Evolutionary conservation across 1,284 basidiomycete species (phyloP), one percentile per base, ranked within the genome.

Genomic region (Tilletia caries): DNA sequence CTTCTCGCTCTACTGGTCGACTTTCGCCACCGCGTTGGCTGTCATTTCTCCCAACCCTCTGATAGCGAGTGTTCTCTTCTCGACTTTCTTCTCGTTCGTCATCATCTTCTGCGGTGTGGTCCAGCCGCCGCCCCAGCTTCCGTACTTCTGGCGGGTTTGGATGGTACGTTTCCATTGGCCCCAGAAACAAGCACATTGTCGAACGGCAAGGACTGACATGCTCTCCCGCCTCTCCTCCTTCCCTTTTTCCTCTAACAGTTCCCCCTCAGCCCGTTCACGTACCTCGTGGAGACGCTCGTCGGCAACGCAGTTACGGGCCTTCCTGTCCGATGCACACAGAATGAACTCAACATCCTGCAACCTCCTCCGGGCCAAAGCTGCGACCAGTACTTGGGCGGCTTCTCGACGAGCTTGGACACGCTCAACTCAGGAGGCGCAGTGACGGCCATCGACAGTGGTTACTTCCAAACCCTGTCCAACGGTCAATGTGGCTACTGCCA

Each of bases 261-360:
- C 84, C 87, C 86, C 65, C 82, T 91, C 4, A 91, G 90, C 1
- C 91, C 91, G 0, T 92, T 89, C 84, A 91, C 90, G 8, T 85
- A 84, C 72, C 70, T 85, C 27, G 80, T 84, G 52, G 85, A 86
- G 68, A 84, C 84, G 13, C 81, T 86, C 67, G 76, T 86, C 20
- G 76, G 75, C 23, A 79, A 82, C 29, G 83, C 82, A 6, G 68
- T 86, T 32, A 81, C 80, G 44, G 73, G 83, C 65, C 72, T 80
- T 41, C 70, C 75, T 0, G 84, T 86, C 18, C 76, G 81, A n/a
- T 87, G 86, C 76, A 71, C 78, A 0, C 29, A 71, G 0, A 64
- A 70, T n/a, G 86, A 87, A 71, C 79, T 84, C 67, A 82, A 85
- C 68, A 60, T 65, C 10, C 78, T 87, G 70, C 76, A 80, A 1